phyloP scores from a whole-genome alignment of 345 rosid genomes.

The Eucalyptus viminalis region DNA sequence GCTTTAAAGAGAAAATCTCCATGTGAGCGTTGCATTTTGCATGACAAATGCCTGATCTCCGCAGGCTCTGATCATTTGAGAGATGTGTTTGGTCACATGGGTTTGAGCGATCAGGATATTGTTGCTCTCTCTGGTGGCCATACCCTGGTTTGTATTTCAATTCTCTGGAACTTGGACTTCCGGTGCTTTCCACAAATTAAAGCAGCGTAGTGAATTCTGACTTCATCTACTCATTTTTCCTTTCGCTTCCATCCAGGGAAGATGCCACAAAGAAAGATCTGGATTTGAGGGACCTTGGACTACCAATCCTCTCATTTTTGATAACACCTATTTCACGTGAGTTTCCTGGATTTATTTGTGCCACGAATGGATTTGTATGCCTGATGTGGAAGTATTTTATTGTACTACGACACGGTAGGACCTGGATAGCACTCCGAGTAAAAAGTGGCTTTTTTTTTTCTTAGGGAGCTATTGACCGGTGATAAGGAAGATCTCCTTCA shows the following conservation, averaged over 20 bases:
- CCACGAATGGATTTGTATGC: not conserved
- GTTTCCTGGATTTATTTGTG: not conserved
- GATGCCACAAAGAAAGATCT: constrained; percentile 94
- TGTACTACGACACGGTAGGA: not conserved
- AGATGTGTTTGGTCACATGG: constrained; percentile 66
- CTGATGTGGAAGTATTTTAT: not conserved
- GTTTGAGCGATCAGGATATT: constrained; percentile 81
- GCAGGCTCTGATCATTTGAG: constrained; percentile 82
- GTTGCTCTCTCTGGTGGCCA: constrained; percentile 95
- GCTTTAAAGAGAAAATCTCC: not conserved
- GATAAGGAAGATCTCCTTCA: constrained; percentile 83
- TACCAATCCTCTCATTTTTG: constrained; percentile 71
- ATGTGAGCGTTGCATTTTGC: not conserved
- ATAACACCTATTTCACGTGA: constrained; percentile 88
- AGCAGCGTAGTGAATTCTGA: not conserved
- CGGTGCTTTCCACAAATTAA: not conserved
- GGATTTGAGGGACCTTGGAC: constrained; percentile 99
- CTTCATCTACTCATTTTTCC: not conserved
- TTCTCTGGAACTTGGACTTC: not conserved
- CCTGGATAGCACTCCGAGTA: not conserved
- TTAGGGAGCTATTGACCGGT: constrained; percentile 74
- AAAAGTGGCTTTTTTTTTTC: not conserved
- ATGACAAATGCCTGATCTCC: not conserved
- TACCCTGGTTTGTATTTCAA: constrained; percentile 59
- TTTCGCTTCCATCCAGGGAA: constrained; percentile 34